Conservation (phyloP, 768 basidiomycete genomes). For the Polyporus arcularius region DNA sequence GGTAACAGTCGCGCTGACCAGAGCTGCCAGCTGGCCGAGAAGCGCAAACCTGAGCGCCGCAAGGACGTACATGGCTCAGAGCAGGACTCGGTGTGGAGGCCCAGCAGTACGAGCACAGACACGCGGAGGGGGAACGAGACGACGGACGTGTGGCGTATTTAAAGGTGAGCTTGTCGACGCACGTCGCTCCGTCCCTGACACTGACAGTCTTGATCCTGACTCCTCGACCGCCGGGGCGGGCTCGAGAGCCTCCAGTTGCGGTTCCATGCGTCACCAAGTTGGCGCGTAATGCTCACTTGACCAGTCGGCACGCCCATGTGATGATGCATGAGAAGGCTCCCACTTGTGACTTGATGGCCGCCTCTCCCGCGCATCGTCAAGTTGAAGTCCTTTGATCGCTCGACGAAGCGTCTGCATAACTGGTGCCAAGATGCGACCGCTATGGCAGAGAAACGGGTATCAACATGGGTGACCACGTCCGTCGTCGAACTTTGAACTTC, state of each 20-base stretch:
- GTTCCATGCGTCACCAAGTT: conserved; percentile 1
- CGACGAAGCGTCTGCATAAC: too few relatives aligned
- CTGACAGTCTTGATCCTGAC: background rate
- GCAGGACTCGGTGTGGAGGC: background rate
- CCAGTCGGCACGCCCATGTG: conserved; percentile 9
- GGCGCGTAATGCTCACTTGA: conserved; percentile 10
- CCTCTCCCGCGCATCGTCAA: background rate
- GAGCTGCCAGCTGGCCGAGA: conserved; percentile 5
- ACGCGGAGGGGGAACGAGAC: background rate
- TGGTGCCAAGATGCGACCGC: too few relatives aligned
- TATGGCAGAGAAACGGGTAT: too few relatives aligned
- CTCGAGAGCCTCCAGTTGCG: conserved; percentile 1
- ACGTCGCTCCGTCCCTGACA: background rate
- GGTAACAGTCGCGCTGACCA: conserved; percentile 24
- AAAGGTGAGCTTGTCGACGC: too few relatives aligned
- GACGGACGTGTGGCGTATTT: too few relatives aligned
- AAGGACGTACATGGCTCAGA: conserved; percentile 6
- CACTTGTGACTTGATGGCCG: conserved; percentile 4
- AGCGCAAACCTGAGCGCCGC: conserved; percentile 6
- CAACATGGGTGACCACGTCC: too few relatives aligned
- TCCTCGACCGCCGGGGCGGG: conserved; percentile 2
- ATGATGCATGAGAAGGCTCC: background rate
- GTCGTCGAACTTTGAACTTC: too few relatives aligned
- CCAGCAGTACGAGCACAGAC: background rate
- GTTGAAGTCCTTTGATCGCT: too few relatives aligned